Base-by-base conservation (phyloP, 202 grass and related monocot species). In the Hordeum pubiflorum region DNA sequence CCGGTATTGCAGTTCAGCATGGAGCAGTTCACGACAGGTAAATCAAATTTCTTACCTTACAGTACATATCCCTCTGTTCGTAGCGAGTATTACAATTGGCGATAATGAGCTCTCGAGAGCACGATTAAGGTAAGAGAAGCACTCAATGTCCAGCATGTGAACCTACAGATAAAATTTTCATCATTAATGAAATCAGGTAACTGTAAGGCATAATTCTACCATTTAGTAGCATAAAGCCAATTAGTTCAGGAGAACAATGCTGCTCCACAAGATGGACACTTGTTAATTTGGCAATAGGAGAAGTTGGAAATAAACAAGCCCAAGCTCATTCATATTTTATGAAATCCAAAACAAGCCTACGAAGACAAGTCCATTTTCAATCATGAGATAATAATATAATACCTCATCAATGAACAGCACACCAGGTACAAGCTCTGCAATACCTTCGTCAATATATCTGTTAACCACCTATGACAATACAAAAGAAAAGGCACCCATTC, bases 381-480 rank as follows among this genome's bases (percentile, higher is more conserved):
- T 50, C 46, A 1, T 50, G 14, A 50, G 46, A 50, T 17, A 17
- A 50, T 50, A 87, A 75, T 79, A 75, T 77, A 5, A 59, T 75
- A 99, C 92, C 90, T 95, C 90, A 79, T 99, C 96, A 83, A 99
- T 99, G 77, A 99, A 95, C 65, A 99, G 76, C 43, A 99, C 92
- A 79, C 96, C 92, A 27, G 90, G 96, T 29, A 95, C 92, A 88
- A 99, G 92, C 90, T 99, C 96, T 76, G 92, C 96, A 71, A 99
- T 81, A 74, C 92, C 92, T 91, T 95, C 96, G 52, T 99, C 96
- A 41, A 95, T 95, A 77, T 93, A 99, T 81, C 58, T 93, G 78
- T 99, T 91, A 48, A 99, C 92, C 15, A 95, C 92, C 96, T 97
- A 83, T n/a, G 58, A 86, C 24, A 72, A 79, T 44, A 61, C 13